phyloP scores from a whole-genome alignment of 2,329 filamentous ascomycete species.

The Colletotrichum eremochloae region DNA sequence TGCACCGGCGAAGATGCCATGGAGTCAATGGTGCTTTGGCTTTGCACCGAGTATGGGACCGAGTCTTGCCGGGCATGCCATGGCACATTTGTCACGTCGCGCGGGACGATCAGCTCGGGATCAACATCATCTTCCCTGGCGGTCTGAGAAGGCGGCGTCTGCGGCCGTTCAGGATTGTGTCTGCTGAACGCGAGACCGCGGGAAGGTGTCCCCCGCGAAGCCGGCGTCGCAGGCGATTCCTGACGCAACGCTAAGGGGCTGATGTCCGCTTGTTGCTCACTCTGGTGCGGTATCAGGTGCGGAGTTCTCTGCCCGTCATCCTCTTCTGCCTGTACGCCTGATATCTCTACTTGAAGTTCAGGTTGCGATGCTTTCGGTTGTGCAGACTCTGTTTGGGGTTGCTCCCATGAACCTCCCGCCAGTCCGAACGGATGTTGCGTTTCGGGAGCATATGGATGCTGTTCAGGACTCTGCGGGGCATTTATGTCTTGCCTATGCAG shows the following conservation, averaged over 20 bases:
- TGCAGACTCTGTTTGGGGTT: neutral
- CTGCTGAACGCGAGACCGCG: constrained; percentile 48
- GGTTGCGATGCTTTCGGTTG: constrained; percentile 7
- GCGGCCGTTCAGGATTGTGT: constrained; percentile 46
- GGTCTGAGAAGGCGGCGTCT: constrained; percentile 39
- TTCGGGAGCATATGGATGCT: neutral
- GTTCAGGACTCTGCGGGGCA: neutral
- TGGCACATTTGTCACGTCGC: constrained; percentile 50
- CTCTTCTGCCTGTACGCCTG: constrained; percentile 14
- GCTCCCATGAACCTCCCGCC: neutral
- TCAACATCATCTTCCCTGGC: constrained; percentile 35
- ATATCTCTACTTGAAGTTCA: constrained; percentile 8
- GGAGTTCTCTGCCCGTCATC: constrained; percentile 40
- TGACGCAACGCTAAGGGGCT: constrained; percentile 43
- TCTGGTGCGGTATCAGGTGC: constrained; percentile 36
- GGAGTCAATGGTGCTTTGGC: constrained; percentile 53
- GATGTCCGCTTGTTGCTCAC: constrained; percentile 37
- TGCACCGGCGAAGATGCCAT: constrained; percentile 50
- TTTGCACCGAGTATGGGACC: constrained; percentile 52
- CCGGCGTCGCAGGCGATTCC: constrained; percentile 31
- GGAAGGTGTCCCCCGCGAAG: constrained; percentile 26
- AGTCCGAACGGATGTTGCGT: neutral
- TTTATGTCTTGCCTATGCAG: constrained; percentile 4
- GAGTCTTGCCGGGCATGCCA: constrained; percentile 51
- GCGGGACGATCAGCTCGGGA: constrained; percentile 44